Conservation (phyloP, 2,329 filamentous ascomycete species). For the Nothophoma quercina region DNA sequence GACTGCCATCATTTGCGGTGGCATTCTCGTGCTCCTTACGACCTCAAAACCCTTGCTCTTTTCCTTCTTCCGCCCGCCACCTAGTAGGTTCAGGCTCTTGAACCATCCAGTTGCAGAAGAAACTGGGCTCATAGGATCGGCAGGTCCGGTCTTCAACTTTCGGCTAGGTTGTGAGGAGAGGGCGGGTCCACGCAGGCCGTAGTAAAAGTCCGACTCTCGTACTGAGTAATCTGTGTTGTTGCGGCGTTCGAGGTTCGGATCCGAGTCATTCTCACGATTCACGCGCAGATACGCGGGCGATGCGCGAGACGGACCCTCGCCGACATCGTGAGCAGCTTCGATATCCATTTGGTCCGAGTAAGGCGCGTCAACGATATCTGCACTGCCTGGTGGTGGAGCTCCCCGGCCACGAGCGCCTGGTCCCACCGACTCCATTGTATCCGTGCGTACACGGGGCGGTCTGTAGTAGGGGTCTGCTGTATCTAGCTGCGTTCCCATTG, state of each 20-base stretch:
- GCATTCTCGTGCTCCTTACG: slow-evolving; percentile 86
- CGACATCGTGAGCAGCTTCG: slow-evolving; percentile 39
- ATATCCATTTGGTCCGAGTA: slow-evolving; percentile 55
- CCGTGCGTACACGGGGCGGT: slow-evolving; percentile 74
- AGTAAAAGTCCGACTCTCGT: slow-evolving; percentile 96
- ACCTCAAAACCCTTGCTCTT: slow-evolving; percentile 98
- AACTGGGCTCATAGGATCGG: slow-evolving; percentile 90
- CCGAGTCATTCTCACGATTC: slow-evolving; percentile 55
- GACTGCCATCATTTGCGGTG: slow-evolving; percentile 71
- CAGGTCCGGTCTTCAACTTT: slow-evolving; percentile 90
- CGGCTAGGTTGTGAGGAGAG: slow-evolving; percentile 81
- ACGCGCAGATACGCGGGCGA: slow-evolving; percentile 62
- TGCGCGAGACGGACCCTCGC: slow-evolving; percentile 45
- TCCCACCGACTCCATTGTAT: slow-evolving; percentile 63
- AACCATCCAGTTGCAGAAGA: slow-evolving; percentile 92
- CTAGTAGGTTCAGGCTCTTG: slow-evolving; percentile 69
- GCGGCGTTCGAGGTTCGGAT: slow-evolving; percentile 61
- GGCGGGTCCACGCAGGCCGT: slow-evolving; percentile 87
- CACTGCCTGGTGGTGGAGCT: slow-evolving; percentile 52
- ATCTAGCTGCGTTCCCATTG: slow-evolving; percentile 45
- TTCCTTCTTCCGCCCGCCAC: slow-evolving; percentile 86
- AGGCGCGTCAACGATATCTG: slow-evolving; percentile 56
- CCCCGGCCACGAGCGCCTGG: slow-evolving; percentile 54
- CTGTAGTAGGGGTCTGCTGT: slow-evolving; percentile 83
- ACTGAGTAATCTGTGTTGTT: slow-evolving; percentile 86